phyloP scores from a whole-genome alignment of 495 filamentous ascomycete species.

The Talaromyces liani region DNA sequence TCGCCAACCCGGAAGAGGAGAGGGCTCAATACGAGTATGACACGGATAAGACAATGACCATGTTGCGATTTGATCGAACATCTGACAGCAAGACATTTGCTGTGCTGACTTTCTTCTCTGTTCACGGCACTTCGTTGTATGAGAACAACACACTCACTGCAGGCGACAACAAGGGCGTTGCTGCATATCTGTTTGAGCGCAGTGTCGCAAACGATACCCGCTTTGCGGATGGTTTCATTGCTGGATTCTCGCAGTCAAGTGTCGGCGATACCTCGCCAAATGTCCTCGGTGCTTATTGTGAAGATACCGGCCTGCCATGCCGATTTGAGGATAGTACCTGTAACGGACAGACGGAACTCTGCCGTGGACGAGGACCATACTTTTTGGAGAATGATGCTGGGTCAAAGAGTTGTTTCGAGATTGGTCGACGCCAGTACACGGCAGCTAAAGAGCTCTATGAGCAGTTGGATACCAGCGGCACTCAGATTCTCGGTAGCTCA shows the following conservation, averaged over 20 bases:
- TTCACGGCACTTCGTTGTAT: constrained; percentile 86
- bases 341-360: constrained; percentile 62
- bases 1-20: constrained; percentile 79
- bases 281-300: constrained; percentile 74
- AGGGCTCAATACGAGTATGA: constrained; percentile 63
- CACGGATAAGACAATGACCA: constrained; percentile 81
- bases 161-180: constrained; percentile 95
- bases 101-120: constrained; percentile 86
- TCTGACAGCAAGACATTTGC: constrained; percentile 69
- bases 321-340: constrained; percentile 75
- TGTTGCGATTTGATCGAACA: constrained; percentile 70
- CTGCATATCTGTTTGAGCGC: constrained; percentile 78
- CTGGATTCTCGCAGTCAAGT: constrained; percentile 91
- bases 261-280: constrained; percentile 93
- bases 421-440: constrained; percentile 58
- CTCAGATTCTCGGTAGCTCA: constrained; percentile 40
- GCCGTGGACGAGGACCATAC: constrained; percentile 79
- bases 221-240: constrained; percentile 68
- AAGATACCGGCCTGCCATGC: constrained; percentile 61
- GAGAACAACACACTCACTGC: constrained; percentile 90
- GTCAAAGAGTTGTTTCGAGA: constrained; percentile 66
- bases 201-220: constrained; percentile 45
- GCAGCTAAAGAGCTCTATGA: constrained; percentile 57
- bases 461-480: constrained; percentile 39
- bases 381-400: constrained; percentile 65